Percentiles rank a stretch among this genome's conserved stretches.
phyloP scores from a whole-genome alignment of 2,329 filamentous ascomycete species.

The Diplocarpon mali region DNA sequence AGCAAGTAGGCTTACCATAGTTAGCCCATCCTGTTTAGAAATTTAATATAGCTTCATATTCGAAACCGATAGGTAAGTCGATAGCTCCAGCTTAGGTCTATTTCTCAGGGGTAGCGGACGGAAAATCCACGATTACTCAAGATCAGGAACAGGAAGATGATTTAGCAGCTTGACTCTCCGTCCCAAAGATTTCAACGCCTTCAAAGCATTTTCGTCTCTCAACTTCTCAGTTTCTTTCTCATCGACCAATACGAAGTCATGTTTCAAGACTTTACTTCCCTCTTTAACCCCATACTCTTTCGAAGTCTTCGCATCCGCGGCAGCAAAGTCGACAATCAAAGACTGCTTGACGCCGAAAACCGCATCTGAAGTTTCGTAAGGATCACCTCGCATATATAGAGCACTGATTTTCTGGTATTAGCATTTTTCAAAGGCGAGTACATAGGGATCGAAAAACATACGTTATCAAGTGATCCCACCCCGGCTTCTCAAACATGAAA shows the following conservation, averaged over 20 bases:
- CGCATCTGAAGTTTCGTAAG: conserved; percentile 73
- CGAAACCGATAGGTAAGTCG: too few species aligned
- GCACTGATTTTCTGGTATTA: conserved; percentile 38
- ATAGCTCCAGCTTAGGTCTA: too few species aligned
- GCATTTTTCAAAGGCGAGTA: background rate
- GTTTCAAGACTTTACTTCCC: conserved; percentile 51
- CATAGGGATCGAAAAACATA: conserved; percentile 38
- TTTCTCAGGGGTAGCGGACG: too few species aligned
- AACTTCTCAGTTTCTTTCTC: conserved; percentile 57
- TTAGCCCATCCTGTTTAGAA: too few species aligned
- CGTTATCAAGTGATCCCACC: conserved; percentile 75
- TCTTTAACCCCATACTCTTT: conserved; percentile 52
- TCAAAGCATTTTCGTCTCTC: conserved; percentile 53
- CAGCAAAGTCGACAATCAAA: conserved; percentile 54
- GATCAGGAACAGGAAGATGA: conserved; percentile 64
- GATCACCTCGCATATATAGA: conserved; percentile 65
- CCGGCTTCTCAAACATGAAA: conserved; percentile 77
- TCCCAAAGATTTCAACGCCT: conserved; percentile 43
- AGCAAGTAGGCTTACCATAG: too few species aligned
- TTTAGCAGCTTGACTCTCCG: conserved; percentile 60
- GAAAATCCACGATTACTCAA: conserved; percentile 30
- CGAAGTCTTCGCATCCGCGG: conserved; percentile 41
- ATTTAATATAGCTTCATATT: too few species aligned
- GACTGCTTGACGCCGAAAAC: conserved; percentile 83
- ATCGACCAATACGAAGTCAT: conserved; percentile 70